Conservation (phyloP, 768 basidiomycete genomes). For the Rhodotorula taiwanensis region DNA sequence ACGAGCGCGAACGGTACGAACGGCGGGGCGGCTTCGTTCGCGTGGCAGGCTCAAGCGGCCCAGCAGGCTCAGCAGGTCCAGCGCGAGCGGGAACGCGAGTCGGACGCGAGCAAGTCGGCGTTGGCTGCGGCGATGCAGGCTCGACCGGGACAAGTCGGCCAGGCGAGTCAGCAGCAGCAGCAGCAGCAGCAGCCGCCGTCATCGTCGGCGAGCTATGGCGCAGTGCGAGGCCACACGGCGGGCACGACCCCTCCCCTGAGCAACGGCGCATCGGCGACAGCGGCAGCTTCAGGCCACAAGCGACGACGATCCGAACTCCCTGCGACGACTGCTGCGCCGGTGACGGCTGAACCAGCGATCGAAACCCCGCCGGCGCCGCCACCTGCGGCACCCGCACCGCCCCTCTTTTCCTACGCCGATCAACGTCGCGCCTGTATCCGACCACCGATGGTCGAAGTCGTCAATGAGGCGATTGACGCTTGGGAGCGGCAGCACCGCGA, state of each 20-base stretch:
- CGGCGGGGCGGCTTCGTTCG: not conserved
- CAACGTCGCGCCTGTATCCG: conserved; percentile 12
- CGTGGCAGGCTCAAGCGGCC: conserved; percentile 1
- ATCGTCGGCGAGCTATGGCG: no score
- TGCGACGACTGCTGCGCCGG: not conserved
- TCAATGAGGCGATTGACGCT: conserved; percentile 14
- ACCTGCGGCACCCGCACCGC: not conserved
- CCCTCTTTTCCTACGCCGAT: conserved; percentile 27
- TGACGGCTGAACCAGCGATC: not conserved
- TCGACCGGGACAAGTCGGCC: not conserved
- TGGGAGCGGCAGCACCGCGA: not conserved
- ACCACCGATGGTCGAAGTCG: conserved; percentile 22
- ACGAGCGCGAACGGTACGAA: no score
- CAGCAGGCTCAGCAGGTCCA: conserved; percentile 4
- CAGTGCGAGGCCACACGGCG: no score
- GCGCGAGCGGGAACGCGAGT: not conserved
- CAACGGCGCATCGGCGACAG: not conserved
- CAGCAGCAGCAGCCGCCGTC: not conserved
- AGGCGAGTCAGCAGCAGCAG: not conserved
- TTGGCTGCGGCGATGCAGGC: no score
- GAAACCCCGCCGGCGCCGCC: not conserved
- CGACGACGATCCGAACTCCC: not conserved
- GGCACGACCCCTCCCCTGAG: no score
- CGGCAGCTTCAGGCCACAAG: not conserved
- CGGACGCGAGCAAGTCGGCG: no score